phyloP scores from a whole-genome alignment of 495 filamentous ascomycete species.

The Hapsidospora chrysogenum region DNA sequence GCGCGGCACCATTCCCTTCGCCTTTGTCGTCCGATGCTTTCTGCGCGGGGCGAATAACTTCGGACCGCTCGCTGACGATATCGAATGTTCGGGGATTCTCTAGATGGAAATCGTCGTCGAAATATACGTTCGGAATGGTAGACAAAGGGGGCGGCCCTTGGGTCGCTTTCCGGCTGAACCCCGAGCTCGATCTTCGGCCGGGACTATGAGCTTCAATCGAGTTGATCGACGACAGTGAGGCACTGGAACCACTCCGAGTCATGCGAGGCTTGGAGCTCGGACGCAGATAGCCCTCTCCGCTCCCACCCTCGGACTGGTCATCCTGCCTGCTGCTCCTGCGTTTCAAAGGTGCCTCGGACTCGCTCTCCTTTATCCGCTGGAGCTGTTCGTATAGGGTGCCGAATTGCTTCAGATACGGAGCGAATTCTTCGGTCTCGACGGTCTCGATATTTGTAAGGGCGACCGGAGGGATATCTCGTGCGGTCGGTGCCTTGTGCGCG shows the following conservation, averaged over 20 bases:
- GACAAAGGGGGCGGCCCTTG: constrained; percentile 70
- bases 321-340: constrained; percentile 29
- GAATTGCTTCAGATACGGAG: constrained; percentile 67
- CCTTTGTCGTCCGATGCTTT: constrained; percentile 37
- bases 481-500: constrained; percentile 66
- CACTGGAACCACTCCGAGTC: constrained; percentile 26
- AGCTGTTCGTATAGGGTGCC: constrained; percentile 71
- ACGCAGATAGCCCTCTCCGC: constrained; percentile 28
- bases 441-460: constrained; percentile 78
- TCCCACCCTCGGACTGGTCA: constrained; percentile 22
- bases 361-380: constrained; percentile 54
- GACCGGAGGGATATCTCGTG: constrained; percentile 88
- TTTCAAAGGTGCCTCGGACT: constrained; percentile 35
- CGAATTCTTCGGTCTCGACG: constrained; percentile 64
- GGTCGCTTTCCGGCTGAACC: constrained; percentile 27
- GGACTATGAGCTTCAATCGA: constrained; percentile 31
- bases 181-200: constrained; percentile 33
- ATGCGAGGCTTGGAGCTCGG: constrained; percentile 21
- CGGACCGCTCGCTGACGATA: constrained; percentile 88
- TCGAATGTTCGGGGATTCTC: constrained; percentile 96
- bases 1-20: constrained; percentile 41
- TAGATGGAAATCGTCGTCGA: constrained; percentile 86
- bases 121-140: constrained; percentile 85
- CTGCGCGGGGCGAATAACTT: constrained; percentile 59
- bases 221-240: constrained; percentile 29